phyloP scores from a whole-genome alignment of 2,329 filamentous ascomycete genomes.

The Aspergillus puulaauensis region DNA sequence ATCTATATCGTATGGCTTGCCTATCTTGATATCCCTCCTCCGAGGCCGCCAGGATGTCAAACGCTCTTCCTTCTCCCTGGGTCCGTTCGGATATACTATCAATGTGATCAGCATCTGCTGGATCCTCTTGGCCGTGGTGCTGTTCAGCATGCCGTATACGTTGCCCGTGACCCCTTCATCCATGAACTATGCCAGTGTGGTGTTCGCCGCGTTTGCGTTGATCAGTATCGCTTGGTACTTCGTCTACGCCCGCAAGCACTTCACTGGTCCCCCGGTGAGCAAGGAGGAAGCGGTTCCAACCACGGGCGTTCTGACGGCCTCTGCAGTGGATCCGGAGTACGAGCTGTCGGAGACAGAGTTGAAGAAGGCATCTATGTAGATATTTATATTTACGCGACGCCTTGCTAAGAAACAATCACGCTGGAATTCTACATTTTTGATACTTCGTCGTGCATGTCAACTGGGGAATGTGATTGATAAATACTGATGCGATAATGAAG shows the following conservation, averaged over 20 bases:
- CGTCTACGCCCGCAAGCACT: conserved; percentile 61
- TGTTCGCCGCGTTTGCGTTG: conserved; percentile 62
- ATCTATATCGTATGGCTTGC: conserved; percentile 71
- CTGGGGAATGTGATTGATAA: too few relatives aligned
- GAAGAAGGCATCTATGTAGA: too few relatives aligned
- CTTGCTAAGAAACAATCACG: too few relatives aligned
- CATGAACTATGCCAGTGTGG: conserved; percentile 69
- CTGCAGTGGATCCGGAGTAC: too few relatives aligned
- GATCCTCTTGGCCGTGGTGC: conserved; percentile 67
- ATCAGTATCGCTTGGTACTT: conserved; percentile 66
- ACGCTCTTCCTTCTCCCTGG: conserved; percentile 67
- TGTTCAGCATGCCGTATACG: conserved; percentile 74
- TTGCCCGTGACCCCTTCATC: conserved; percentile 55
- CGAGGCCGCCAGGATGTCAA: conserved; percentile 64
- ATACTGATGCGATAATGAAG: too few relatives aligned
- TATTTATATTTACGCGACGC: too few relatives aligned
- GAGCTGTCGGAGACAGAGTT: too few relatives aligned
- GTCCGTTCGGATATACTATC: conserved; percentile 65
- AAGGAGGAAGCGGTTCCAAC: too few relatives aligned
- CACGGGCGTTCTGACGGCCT: too few relatives aligned
- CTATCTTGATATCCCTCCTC: conserved; percentile 69
- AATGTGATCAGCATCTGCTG: conserved; percentile 68
- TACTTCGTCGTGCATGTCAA: too few relatives aligned
- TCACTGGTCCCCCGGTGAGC: conserved; percentile 55
- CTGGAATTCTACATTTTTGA: too few relatives aligned